Conservation (phyloP, 2,329 filamentous ascomycete genomes). For the Ophiostoma novo-ulmi region DNA sequence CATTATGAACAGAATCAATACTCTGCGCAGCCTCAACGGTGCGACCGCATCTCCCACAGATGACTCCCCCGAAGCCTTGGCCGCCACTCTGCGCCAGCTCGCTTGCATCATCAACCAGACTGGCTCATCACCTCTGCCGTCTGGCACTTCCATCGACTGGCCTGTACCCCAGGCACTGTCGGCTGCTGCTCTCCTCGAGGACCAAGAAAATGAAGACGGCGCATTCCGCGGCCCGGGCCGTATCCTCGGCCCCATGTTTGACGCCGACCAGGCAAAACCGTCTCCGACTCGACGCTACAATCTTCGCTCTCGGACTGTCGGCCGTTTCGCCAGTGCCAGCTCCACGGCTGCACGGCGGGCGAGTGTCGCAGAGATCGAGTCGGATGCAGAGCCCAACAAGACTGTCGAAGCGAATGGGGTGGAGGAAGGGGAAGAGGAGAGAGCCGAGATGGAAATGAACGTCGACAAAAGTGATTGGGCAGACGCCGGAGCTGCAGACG, state of each 20-base stretch:
- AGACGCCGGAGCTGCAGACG: neutral
- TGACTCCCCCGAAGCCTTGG: neutral
- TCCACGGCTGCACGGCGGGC: neutral
- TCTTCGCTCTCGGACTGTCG: neutral
- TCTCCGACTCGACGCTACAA: neutral
- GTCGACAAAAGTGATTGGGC: neutral
- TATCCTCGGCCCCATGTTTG: constrained; percentile 13
- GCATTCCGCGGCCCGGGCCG: constrained; percentile 5
- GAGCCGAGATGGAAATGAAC: neutral
- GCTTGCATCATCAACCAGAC: neutral
- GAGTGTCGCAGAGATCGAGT: neutral
- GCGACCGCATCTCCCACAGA: neutral
- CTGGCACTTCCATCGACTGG: constrained; percentile 6
- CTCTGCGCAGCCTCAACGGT: neutral
- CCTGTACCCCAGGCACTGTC: constrained; percentile 3
- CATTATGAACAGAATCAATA: constrained; percentile 1
- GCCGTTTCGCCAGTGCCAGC: neutral
- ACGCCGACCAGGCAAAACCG: neutral
- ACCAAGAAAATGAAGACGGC: neutral
- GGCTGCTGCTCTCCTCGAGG: neutral
- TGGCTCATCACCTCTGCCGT: neutral
- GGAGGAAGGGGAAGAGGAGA: neutral
- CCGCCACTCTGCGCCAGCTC: constrained; percentile 3
- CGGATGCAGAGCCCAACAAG: neutral
- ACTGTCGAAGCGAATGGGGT: neutral